phyloP scores from a whole-genome alignment of 768 basidiomycete species.

The Mycena capillaripes region DNA sequence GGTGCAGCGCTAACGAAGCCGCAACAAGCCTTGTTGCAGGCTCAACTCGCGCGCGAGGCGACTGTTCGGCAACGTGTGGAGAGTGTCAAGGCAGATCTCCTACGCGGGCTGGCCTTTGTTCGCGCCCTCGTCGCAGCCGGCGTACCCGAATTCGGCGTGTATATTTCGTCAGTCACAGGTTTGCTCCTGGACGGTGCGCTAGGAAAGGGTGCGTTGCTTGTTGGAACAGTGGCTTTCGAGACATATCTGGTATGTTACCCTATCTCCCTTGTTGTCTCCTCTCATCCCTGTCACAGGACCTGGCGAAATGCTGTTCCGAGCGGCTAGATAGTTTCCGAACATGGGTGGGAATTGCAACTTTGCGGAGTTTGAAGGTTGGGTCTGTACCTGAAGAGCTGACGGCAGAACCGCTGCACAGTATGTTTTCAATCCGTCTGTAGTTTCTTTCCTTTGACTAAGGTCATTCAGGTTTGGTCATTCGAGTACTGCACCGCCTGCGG shows the following conservation, averaged over 20 bases:
- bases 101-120: slow-evolving; percentile 80
- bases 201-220: slow-evolving; percentile 69
- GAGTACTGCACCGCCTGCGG: slow-evolving; percentile 88
- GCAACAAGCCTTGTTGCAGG: slow-evolving; percentile 86
- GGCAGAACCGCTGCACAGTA: slow-evolving; percentile 72
- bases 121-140: slow-evolving; percentile 67
- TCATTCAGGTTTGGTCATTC: slow-evolving; percentile 76
- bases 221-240: slow-evolving; percentile 74
- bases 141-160: slow-evolving; percentile 65
- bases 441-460: background rate
- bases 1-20: slow-evolving; percentile 78
- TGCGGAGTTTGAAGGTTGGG: slow-evolving; percentile 77
- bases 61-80: slow-evolving; percentile 73
- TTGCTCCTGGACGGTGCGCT: slow-evolving; percentile 79
- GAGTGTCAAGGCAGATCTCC: slow-evolving; percentile 65
- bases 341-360: slow-evolving; percentile 88
- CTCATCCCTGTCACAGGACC: slow-evolving; percentile 57
- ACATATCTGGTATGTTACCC: slow-evolving; percentile 77
- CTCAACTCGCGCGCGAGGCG: slow-evolving; percentile 87
- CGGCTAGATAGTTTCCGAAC: slow-evolving; percentile 76
- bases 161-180: slow-evolving; percentile 70
- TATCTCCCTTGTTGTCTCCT: background rate
- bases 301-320: slow-evolving; percentile 81
- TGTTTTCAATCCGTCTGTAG: slow-evolving; percentile 53
- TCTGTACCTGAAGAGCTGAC: slow-evolving; percentile 80